phyloP scores from a whole-genome alignment of 1,284 basidiomycete species.

The Cryptococcus depauperatus region DNA sequence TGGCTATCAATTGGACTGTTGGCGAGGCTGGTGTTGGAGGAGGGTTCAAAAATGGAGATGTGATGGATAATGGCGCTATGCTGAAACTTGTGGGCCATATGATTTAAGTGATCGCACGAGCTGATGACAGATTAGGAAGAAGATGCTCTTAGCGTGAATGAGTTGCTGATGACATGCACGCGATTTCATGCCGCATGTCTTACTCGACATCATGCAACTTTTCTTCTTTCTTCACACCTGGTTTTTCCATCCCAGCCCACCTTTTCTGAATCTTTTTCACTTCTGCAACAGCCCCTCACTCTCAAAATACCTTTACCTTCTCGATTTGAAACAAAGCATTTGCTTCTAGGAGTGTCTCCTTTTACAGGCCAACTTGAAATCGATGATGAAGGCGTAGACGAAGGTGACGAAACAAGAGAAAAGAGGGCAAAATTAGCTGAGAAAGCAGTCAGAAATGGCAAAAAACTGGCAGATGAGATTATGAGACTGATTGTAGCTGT shows the following conservation, averaged over 20 bases:
- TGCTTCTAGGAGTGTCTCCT: conserved; percentile 28
- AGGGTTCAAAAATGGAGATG: conserved; percentile 27
- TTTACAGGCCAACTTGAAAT: conserved; percentile 36
- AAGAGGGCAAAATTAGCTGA: conserved; percentile 22
- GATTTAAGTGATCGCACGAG: too few species aligned
- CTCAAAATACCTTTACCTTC: conserved; percentile 35
- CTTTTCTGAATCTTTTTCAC: conserved; percentile 5
- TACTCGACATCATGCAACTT: conserved; percentile 18
- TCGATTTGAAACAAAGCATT: conserved; percentile 10
- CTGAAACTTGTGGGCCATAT: too few species aligned
- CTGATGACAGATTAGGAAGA: too few species aligned
- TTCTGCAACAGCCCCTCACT: conserved; percentile 19
- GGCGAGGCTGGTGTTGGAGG: conserved; percentile 34
- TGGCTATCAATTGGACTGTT: conserved; percentile 34
- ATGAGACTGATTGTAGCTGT: conserved; percentile 32
- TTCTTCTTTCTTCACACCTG: conserved; percentile 21
- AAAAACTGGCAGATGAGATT: conserved; percentile 31
- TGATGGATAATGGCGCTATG: conserved; percentile 21
- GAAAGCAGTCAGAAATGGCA: conserved; percentile 28
- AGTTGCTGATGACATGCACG: conserved; percentile 26
- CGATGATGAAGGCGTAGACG: conserved; percentile 32
- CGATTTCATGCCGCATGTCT: conserved; percentile 33
- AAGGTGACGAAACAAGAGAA: conserved; percentile 16
- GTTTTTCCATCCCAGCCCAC: conserved; percentile 23
- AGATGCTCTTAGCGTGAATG: conserved; percentile 22